Conservation (phyloP, 192 early-diverging fungal species). For the Podila epicladia region DNA sequence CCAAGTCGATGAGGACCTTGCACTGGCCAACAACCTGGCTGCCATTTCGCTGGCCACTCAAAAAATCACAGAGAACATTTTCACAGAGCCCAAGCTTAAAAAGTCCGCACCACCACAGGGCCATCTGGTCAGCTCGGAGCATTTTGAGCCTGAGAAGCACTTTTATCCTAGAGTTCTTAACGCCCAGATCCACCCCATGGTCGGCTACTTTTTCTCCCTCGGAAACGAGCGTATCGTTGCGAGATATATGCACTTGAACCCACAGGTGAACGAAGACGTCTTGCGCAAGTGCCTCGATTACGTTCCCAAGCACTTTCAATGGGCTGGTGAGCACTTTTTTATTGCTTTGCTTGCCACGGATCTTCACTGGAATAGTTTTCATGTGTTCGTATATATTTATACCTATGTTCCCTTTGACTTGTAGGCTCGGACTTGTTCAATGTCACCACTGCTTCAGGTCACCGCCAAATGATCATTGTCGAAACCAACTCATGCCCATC, state of each 20-base stretch:
- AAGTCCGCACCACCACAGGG: slow-evolving; percentile 28
- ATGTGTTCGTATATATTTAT: neutral
- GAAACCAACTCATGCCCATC: slow-evolving; percentile 94
- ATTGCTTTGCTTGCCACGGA: neutral
- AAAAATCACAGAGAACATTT: slow-evolving; percentile 50
- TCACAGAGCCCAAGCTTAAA: slow-evolving; percentile 44
- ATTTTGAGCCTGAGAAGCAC: slow-evolving; percentile 85
- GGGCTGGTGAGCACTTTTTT: slow-evolving; percentile 69
- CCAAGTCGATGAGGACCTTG: slow-evolving; percentile 28
- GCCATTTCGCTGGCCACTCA: slow-evolving; percentile 44
- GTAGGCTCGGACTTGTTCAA: slow-evolving; percentile 89
- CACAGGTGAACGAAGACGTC: slow-evolving; percentile 73
- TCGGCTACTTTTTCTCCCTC: slow-evolving; percentile 83
- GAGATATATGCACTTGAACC: slow-evolving; percentile 86
- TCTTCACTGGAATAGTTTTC: neutral
- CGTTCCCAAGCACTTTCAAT: slow-evolving; percentile 81
- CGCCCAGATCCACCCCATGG: slow-evolving; percentile 88
- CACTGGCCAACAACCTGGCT: slow-evolving; percentile 44
- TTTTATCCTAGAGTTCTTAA: slow-evolving; percentile 92
- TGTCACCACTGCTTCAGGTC: slow-evolving; percentile 83
- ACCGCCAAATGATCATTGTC: slow-evolving; percentile 92
- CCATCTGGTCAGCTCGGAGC: slow-evolving; percentile 32
- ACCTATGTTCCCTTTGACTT: neutral
- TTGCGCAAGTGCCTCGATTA: slow-evolving; percentile 72
- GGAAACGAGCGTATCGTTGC: slow-evolving; percentile 92